A percentile compares a stretch with the other conserved stretches of the same genome.
phyloP scores from a whole-genome alignment of 106 monocot species.

The Gastrodia elata region DNA sequence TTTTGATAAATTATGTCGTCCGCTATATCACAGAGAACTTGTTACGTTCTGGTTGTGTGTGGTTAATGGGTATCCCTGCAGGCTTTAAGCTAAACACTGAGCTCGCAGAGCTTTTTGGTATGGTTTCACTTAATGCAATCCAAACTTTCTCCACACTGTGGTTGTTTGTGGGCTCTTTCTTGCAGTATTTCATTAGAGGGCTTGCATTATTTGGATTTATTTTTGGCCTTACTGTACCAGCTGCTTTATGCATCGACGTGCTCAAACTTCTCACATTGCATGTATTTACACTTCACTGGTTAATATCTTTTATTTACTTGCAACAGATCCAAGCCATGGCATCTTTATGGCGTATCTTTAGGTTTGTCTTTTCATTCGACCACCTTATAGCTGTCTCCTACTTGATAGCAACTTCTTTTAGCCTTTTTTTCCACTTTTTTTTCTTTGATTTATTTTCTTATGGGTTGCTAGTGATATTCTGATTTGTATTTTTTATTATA shows the following conservation, averaged over 20 bases:
- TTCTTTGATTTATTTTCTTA: neutral
- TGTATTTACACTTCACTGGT: constrained; percentile 46
- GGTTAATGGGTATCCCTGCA: constrained; percentile 97
- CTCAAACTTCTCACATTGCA: constrained; percentile 67
- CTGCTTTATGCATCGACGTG: constrained; percentile 78
- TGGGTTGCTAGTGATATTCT: neutral
- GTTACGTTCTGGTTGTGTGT: constrained; percentile 86
- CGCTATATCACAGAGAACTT: constrained; percentile 45
- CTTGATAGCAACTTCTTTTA: neutral
- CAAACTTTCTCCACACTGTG: constrained; percentile 87
- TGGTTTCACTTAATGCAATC: constrained; percentile 73
- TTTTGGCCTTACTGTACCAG: constrained; percentile 53
- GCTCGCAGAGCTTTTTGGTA: constrained; percentile 72
- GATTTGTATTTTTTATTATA: too few relatives aligned
- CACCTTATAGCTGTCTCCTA: neutral
- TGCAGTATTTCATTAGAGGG: constrained; percentile 25
- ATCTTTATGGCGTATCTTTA: constrained; percentile 95
- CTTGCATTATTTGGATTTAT: constrained; percentile 54
- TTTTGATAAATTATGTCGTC: constrained; percentile 19
- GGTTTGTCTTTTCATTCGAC: constrained; percentile 32
- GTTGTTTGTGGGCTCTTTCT: constrained; percentile 35
- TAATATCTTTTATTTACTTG: constrained; percentile 67
- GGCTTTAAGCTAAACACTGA: constrained; percentile 95
- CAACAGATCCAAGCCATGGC: constrained; percentile 74
- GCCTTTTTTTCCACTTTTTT: neutral